Percentiles rank a stretch among this genome's conserved stretches.
phyloP scores from a whole-genome alignment of 768 basidiomycete genomes.

The Lentinula lateritia region DNA sequence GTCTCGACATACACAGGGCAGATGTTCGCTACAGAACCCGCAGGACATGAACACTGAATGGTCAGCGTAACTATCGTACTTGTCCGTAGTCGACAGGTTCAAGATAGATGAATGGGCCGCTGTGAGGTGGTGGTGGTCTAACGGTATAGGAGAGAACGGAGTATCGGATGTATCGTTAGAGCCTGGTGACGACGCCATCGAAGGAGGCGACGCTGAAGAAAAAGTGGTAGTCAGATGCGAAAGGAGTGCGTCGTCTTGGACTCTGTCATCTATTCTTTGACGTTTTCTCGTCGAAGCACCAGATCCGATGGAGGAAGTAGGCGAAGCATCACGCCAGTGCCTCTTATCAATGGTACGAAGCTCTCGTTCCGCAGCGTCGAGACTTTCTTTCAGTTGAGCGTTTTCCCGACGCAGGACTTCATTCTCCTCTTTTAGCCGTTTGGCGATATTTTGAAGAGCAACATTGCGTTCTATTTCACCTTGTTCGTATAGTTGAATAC shows the following conservation, averaged over 20 bases:
- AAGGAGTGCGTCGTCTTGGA: constrained; percentile 21
- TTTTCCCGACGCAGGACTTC: constrained; percentile 71
- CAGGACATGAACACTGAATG: constrained; percentile 42
- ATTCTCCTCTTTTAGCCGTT: constrained; percentile 84
- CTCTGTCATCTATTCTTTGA: constrained; percentile 20
- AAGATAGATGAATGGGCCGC: constrained; percentile 20
- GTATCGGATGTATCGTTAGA: constrained; percentile 29
- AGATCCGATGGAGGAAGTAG: constrained; percentile 22
- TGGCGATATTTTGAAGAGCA: constrained; percentile 76
- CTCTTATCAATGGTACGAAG: constrained; percentile 42
- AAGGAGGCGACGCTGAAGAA: constrained; percentile 37
- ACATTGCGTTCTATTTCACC: constrained; percentile 89
- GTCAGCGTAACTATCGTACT: constrained; percentile 16
- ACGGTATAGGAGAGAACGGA: constrained; percentile 25
- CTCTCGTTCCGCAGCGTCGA: constrained; percentile 37
- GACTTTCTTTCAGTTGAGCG: constrained; percentile 44
- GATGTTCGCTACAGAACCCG: constrained; percentile 67
- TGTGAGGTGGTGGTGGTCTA: constrained; percentile 26
- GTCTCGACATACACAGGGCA: constrained; percentile 76
- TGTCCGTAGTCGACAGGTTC: constrained; percentile 25
- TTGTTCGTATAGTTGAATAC: constrained; percentile 79
- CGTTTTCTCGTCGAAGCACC: constrained; percentile 28
- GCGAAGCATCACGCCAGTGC: constrained; percentile 51
- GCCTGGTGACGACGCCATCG: constrained; percentile 48
- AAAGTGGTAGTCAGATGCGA: constrained; percentile 29